These are phyloP conservation scores for Starmerella apis DNA, from an alignment of 805 yeast species.

Conservation along the genomic window DNA sequence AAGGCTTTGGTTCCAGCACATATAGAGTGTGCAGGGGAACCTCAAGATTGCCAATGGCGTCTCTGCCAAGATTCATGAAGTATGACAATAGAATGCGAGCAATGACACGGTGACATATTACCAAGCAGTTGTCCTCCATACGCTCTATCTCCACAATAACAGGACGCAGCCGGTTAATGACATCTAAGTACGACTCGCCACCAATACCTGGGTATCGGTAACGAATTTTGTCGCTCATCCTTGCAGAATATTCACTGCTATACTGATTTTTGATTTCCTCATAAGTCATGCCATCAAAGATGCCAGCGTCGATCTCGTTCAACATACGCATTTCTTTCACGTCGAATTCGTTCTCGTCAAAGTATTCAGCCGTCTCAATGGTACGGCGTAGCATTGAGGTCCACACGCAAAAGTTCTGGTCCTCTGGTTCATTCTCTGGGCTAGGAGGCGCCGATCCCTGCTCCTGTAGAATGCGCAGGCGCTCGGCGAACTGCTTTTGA, in stretches of 20 bases:
- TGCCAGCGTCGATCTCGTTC: slow-evolving; percentile 89
- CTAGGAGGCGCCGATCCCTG: slow-evolving; percentile 31
- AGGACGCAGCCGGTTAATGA: slow-evolving; percentile 78
- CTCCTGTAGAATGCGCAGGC: slow-evolving; percentile 36
- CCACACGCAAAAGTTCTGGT: slow-evolving; percentile 82
- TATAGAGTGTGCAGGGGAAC: slow-evolving; percentile 88
- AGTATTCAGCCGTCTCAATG: slow-evolving; percentile 63
- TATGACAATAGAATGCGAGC: slow-evolving; percentile 79
- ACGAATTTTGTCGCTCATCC: slow-evolving; percentile 65
- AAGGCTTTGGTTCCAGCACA: slow-evolving; percentile 83
- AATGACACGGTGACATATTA: slow-evolving; percentile 84
- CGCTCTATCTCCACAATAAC: slow-evolving; percentile 88
- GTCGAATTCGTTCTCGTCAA: slow-evolving; percentile 64
- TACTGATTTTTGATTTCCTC: slow-evolving; percentile 61
- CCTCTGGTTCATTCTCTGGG: slow-evolving; percentile 38
- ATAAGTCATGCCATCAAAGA: slow-evolving; percentile 86
- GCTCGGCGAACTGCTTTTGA: slow-evolving; percentile 41
- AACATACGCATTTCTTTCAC: slow-evolving; percentile 85
- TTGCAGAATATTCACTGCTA: slow-evolving; percentile 70
- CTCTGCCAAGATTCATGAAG: slow-evolving; percentile 67
- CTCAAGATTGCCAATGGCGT: slow-evolving; percentile 77
- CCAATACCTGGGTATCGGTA: slow-evolving; percentile 96
- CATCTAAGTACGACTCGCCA: slow-evolving; percentile 92
- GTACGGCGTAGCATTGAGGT: slow-evolving; percentile 76
- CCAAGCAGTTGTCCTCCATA: slow-evolving; percentile 72